These are phyloP conservation scores for Vigna trinervia DNA, from an alignment of 306 rosid species.

Conservation along the genomic window DNA sequence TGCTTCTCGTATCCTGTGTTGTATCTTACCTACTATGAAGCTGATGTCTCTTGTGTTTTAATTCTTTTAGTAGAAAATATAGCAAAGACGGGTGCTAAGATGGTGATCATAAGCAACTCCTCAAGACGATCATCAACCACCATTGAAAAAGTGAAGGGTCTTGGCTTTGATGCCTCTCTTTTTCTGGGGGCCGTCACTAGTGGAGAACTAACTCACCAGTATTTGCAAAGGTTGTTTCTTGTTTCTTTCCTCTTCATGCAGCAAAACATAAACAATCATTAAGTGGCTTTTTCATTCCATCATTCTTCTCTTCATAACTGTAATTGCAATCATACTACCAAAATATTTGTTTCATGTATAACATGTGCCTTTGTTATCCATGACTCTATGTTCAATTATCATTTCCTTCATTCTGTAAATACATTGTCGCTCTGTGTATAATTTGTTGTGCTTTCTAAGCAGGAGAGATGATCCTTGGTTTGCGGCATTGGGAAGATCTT, in stretches of 20 bases:
- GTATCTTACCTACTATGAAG: background rate
- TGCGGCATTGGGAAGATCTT: conserved; percentile 83
- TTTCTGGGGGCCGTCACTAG: conserved; percentile 90
- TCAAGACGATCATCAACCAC: conserved; percentile 87
- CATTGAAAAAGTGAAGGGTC: conserved; percentile 75
- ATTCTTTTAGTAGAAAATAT: conserved; percentile 70
- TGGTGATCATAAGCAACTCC: conserved; percentile 96
- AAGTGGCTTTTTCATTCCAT: background rate
- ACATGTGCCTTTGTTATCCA: background rate
- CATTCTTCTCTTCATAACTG: no score
- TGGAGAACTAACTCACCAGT: conserved; percentile 87
- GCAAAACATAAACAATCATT: background rate
- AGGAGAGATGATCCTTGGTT: conserved; percentile 98
- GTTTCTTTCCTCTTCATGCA: background rate
- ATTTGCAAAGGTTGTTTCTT: conserved; percentile 66
- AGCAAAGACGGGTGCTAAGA: conserved; percentile 80
- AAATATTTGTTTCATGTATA: background rate
- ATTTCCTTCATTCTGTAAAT: conserved; percentile 5
- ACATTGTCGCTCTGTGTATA: conserved; percentile 9
- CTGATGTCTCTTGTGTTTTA: background rate
- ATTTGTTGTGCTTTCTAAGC: conserved; percentile 28
- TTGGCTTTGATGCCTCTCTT: conserved; percentile 88
- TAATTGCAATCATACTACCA: conserved; percentile 20
- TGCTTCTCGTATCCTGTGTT: background rate
- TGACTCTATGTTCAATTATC: background rate